These are phyloP conservation scores for Hamamelis virginiana DNA, from an alignment of 164 flowering plant species.

Conservation along the genomic window DNA sequence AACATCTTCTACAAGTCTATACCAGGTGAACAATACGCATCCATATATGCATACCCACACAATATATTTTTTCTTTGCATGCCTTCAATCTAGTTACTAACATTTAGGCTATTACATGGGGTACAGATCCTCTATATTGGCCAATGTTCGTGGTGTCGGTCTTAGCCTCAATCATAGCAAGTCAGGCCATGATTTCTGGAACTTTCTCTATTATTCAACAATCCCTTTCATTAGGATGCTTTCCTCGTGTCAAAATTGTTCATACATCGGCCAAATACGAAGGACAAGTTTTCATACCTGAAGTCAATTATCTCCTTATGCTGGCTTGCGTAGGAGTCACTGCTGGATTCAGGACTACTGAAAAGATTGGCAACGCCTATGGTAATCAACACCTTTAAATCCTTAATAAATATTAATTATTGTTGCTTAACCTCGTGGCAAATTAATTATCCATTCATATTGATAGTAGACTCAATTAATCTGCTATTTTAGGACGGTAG, in stretches of 20 bases:
- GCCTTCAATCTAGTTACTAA: neutral
- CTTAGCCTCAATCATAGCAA: slow-evolving; percentile 68
- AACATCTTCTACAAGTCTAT: slow-evolving; percentile 60
- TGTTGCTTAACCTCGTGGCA: no score
- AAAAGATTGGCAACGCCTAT: slow-evolving; percentile 71
- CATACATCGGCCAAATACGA: slow-evolving; percentile 53
- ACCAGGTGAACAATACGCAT: slow-evolving; percentile 54
- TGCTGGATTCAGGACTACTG: slow-evolving; percentile 47
- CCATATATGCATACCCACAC: no score
- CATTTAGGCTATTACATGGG: neutral
- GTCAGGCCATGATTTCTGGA: slow-evolving; percentile 68
- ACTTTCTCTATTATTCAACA: slow-evolving; percentile 64
- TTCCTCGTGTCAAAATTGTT: slow-evolving; percentile 57
- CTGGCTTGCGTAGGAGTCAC: slow-evolving; percentile 63
- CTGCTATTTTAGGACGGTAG: no score
- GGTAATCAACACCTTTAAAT: slow-evolving; percentile 35
- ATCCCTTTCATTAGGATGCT: slow-evolving; percentile 58
- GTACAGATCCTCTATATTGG: slow-evolving; percentile 54
- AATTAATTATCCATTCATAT: no score
- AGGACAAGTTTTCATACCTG: slow-evolving; percentile 54
- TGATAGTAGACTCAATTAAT: no score
- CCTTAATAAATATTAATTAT: neutral
- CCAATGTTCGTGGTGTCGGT: slow-evolving; percentile 76
- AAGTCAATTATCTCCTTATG: slow-evolving; percentile 61
- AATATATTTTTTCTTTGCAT: neutral